phyloP scores from a whole-genome alignment of 108 stramenopile species.

The Fragilariopsis cylindrus region DNA sequence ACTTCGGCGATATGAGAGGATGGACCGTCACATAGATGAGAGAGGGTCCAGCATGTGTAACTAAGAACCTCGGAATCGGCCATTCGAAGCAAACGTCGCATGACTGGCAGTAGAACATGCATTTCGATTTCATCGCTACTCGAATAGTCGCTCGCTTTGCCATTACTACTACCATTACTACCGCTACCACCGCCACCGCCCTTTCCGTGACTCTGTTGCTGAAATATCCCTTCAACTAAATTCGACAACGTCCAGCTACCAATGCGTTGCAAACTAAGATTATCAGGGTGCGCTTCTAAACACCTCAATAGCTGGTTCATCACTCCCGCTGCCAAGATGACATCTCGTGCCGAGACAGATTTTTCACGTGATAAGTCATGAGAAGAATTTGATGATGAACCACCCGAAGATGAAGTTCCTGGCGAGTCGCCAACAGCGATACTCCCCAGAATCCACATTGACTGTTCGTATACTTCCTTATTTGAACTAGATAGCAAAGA shows the following conservation, averaged over 20 bases:
- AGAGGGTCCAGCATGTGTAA: slow-evolving; percentile 94
- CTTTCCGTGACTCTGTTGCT: slow-evolving; percentile 34
- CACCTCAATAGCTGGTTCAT: slow-evolving; percentile 72
- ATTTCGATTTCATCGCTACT: slow-evolving; percentile 84
- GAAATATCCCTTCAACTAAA: slow-evolving; percentile 73
- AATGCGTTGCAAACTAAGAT: slow-evolving; percentile 73
- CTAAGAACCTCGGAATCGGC: slow-evolving; percentile 90
- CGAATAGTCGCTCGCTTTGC: slow-evolving; percentile 48
- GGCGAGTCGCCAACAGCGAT: slow-evolving; percentile 75
- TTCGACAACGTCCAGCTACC: slow-evolving; percentile 81
- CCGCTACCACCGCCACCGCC: slow-evolving; percentile 16
- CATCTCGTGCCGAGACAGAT: slow-evolving; percentile 74
- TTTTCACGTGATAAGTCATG: slow-evolving; percentile 38
- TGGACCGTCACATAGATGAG: slow-evolving; percentile 95
- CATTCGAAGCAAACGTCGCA: slow-evolving; percentile 75
- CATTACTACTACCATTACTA: slow-evolving; percentile 13
- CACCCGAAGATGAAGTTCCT: slow-evolving; percentile 26
- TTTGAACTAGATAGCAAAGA: slow-evolving; percentile 68
- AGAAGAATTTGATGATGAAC: slow-evolving; percentile 17
- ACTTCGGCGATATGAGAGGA: slow-evolving; percentile 91
- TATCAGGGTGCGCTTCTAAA: slow-evolving; percentile 59
- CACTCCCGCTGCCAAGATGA: slow-evolving; percentile 79
- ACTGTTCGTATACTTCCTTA: slow-evolving; percentile 75
- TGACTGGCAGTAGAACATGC: slow-evolving; percentile 69
- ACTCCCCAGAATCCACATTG: slow-evolving; percentile 84